Evolutionary conservation across 2,329 filamentous ascomycete genomes (phyloP), one percentile per base, ranked within the genome.

Genomic region (Colletotrichum sansevieriae): DNA sequence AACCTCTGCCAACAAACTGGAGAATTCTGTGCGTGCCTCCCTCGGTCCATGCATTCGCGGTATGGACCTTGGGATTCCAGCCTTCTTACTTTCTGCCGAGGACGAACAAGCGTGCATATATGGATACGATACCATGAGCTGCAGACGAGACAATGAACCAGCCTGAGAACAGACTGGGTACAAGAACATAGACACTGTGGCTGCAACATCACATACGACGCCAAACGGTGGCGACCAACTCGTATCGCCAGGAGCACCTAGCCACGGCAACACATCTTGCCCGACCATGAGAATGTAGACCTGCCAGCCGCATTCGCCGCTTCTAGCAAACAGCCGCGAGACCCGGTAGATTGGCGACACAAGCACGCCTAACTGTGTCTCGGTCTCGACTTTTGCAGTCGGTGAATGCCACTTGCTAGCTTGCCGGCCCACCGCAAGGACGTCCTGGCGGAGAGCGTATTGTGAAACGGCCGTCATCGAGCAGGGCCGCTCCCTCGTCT

Each of bases 321-420:
- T 44, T 44, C 61, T 39, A 52, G 54, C 43, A 39, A 58, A 49
- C 44, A 60, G 41, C 62, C 47, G 62, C 51, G 62, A 25, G 49
- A 56, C 61, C 62, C 62, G 55, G 47, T 35, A 49, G 39, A 49
- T 68, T 65, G 55, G 62, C 65, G 29, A 60, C 62, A 44, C 54
- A 18, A 68, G 39, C 41, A 37, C 52, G 54, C 55, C 54, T 43
- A 22, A n/a, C 29, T 55, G 33, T 52, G 46, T 60, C 35, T 65
- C 41, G 25, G 47, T 59, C 43, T 47, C 22, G n/a, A 29, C 56
- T 33, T n/a, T 29, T 9, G 29, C 29, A 29, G 29, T 8, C 8
- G 7, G 9, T 29, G 29, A 7, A 29, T 29, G 29, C 25, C 39
- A n/a, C 4, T 39, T 11, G 25, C 29, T 11, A 39, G 11, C 4